Evolutionary conservation across 2,329 filamentous ascomycete genomes (phyloP), one percentile per base, ranked within the genome.

Genomic region (Cadophora luteo-olivacea): DNA sequence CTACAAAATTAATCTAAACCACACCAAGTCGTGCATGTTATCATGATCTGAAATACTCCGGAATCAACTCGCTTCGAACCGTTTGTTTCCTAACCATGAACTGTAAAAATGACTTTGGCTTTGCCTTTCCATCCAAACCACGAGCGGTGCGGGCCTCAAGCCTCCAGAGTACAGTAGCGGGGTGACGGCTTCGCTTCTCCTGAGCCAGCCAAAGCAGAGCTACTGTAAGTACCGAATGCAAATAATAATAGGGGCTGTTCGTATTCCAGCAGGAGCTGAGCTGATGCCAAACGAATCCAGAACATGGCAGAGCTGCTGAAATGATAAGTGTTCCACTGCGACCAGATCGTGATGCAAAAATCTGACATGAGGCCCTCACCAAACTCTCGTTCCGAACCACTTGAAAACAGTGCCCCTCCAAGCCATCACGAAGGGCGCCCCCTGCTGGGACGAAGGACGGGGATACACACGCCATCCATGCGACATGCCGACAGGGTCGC

Each of bases 1-100:
- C 29, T 29, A 25, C 58, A 29, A 65, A 65, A 68, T 72, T 74
- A 73, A 74, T 75, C 41, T 74, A 74, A 65, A 69, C 71, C 68
- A 72, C 29, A 74, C 72, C 51, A 54, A 68, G 19, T 60, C 24
- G 33, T 57, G 51, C 49, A 64, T 61, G 49, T 61, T 67, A 45
- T 49, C n/a, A 52, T 49, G 67, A 68, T 68, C 64, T 55, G 64
- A 61, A 65, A 65, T 65, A 63, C 64, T 65, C 51, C 52, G 66
- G 62, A 67, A 67, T 67, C 41, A 51, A 66, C 65, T 61, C 63
- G 64, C 64, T 64, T 66, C 49, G 64, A 69, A 11, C 38, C 32
- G 36, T 48, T 55, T 65, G 38, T 65, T 65, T 45, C 52, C 36
- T 16, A 16, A 24, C 12, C 29, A 6, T 24, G 38, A 24, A 55